These are phyloP conservation scores for Penicillium subrubescens DNA, from an alignment of 495 filamentous ascomycete species.

Conservation along the genomic window DNA sequence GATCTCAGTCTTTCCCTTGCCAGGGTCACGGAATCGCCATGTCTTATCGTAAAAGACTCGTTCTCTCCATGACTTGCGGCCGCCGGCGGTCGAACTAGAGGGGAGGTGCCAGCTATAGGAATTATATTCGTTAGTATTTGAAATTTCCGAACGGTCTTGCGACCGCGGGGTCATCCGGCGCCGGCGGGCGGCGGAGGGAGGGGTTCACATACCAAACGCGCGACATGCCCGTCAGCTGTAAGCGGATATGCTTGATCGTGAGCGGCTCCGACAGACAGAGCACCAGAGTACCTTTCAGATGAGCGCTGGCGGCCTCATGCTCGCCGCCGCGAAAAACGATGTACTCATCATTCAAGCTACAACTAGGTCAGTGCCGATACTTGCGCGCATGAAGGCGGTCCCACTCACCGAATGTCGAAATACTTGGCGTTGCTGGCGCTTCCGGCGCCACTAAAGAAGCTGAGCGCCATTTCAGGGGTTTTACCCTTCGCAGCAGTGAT, in stretches of 20 bases:
- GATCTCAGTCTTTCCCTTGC: constrained; percentile 58
- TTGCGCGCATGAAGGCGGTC: not conserved
- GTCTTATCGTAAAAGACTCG: constrained; percentile 58
- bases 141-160: not conserved
- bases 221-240: constrained; percentile 71
- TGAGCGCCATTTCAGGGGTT: constrained; percentile 48
- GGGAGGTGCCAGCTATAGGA: constrained; percentile 49
- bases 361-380: constrained; percentile 7
- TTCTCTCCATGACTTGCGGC: constrained; percentile 53
- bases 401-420: constrained; percentile 57
- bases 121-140: constrained; percentile 15
- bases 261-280: constrained; percentile 71
- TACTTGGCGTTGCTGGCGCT: constrained; percentile 55
- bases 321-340: constrained; percentile 76
- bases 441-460: constrained; percentile 50
- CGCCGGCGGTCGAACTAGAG: constrained; percentile 45
- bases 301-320: constrained; percentile 73
- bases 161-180: not conserved
- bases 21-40: constrained; percentile 54
- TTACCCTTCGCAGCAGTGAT: constrained; percentile 27
- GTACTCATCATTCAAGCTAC: constrained; percentile 76
- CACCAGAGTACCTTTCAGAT: constrained; percentile 73
- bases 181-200: not conserved
- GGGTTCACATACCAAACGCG: constrained; percentile 63
- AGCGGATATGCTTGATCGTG: constrained; percentile 69